Evolutionary conservation across 1,139 yeast genomes (phyloP), one percentile per base, ranked within the genome.

Genomic region (Hanseniaspora gamundiae): DNA sequence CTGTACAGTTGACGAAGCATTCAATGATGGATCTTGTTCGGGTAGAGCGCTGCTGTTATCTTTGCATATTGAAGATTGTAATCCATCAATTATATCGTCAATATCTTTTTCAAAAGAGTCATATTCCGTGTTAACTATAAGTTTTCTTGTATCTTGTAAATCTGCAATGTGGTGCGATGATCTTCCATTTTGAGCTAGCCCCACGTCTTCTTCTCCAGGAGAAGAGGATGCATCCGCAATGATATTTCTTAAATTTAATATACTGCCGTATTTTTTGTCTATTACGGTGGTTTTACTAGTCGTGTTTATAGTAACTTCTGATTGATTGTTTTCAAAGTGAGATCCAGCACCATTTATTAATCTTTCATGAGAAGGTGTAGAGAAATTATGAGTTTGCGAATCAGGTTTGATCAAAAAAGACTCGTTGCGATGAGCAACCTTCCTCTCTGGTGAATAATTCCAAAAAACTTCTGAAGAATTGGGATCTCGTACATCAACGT

Each of bases 81-180:
- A n/a, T 45, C 51, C 53, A 38, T 51, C 56, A 11, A 49, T 26
- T n/a, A 41, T 27, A 14, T 40, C 45, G 22, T 45, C 49, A 2
- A 40, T 40, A 20, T 31, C 29, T 8, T 29, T 19, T 14, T 40
- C 46, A n/a, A 42, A 22, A 2, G 26, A 19, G 10, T 36, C 38
- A 19, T 41, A 41, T 38, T 31, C 27, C 13, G 16, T 14, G 43
- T 20, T 16, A 22, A 24, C 7, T 17, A 27, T 16, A 19, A 16
- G 17, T 17, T 16, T 20, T 36, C 27, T 31, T 4, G 29, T 22
- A 13, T 24, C 27, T 8, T 8, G 7, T 10, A 11, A n/a, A n/a
- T n/a, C n/a, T n/a, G n/a, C n/a, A n/a, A n/a, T n/a, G n/a, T n/a
- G n/a, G n/a, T n/a, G n/a, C n/a, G n/a, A n/a, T n/a, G n/a, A n/a